Base-by-base conservation (phyloP, 1,284 basidiomycete genomes). In the Pterulicium gracile region DNA sequence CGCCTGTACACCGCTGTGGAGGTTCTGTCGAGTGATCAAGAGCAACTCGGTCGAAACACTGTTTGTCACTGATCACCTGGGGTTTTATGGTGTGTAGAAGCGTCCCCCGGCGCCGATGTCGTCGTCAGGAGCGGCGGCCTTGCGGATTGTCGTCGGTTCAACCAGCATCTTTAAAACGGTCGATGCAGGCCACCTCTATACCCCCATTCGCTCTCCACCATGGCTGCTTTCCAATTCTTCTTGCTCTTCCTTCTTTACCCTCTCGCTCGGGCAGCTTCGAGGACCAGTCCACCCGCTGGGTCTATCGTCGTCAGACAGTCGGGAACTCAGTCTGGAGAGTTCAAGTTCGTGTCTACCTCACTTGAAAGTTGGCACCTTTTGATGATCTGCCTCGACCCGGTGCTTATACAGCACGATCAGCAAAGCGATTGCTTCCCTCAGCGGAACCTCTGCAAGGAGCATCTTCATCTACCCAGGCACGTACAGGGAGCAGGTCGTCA, bases 381-480 rank as follows among this genome's bases (percentile, higher is more conserved):
- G n/a, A n/a, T 5, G 36, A 7, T 17, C 15, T 39, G 15, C 10
- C 27, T 32, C 36, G 19, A 39, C 7, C 36, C 19, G 7, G 24
- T 34, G 7, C 4, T 34, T 36, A 4, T n/a, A 1, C 42, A 58
- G 56, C 15, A 56, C 56, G 42, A 51, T 59, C 35, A 52, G 51
- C 20, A 52, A 54, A 18, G 57, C 57, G n/a, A 46, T 59, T 10
- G 52, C 52, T 2, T 54, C 57, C 2, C 49, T 59, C 10, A 43
- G 42, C 24, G 55, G 55, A 1, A 54, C 51, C n/a, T 41, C 43
- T 4, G 18, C 46, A n/a, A 52, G 50, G 15, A 51, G 46, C 2
- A 51, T 59, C 12, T 58, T 59, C 43, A 54, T 59, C n/a, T 59
- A 50, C 45, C 52, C 56, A 7, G 58, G 56, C 4, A 56, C 53